phyloP scores from a whole-genome alignment of 495 filamentous ascomycete genomes.

The Daldinia loculata region DNA sequence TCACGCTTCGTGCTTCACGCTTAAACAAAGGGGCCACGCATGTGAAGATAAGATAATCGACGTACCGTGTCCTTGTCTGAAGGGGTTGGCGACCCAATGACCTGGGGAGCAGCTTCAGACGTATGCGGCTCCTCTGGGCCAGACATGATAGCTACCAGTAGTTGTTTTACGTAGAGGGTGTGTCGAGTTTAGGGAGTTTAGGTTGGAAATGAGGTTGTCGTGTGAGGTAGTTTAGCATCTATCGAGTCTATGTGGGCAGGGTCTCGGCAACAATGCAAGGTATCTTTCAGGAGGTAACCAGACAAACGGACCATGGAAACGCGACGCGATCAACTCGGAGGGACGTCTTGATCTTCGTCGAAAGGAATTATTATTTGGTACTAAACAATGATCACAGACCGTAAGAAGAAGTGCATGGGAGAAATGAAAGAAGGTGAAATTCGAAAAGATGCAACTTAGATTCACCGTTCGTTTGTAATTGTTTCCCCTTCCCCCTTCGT shows the following conservation, averaged over 20 bases:
- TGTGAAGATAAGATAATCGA: conserved; percentile 21
- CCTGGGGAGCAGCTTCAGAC: conserved; percentile 39
- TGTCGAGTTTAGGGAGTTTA: conserved; percentile 13
- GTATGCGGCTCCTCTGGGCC: conserved; percentile 37
- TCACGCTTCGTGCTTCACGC: background rate
- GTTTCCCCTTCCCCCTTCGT: conserved; percentile 42
- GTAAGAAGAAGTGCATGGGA: conserved; percentile 30
- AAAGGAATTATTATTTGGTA: conserved; percentile 26
- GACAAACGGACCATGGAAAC: conserved; percentile 21
- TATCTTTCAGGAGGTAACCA: conserved; percentile 13
- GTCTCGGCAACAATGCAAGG: conserved; percentile 5
- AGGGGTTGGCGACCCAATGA: conserved; percentile 39
- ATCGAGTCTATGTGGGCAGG: conserved; percentile 17
- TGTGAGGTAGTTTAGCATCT: conserved; percentile 18
- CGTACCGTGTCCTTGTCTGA: conserved; percentile 55
- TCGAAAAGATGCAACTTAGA: conserved; percentile 19
- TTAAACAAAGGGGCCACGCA: conserved; percentile 9
- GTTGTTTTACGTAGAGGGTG: background rate
- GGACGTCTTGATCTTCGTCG: background rate
- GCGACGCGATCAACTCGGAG: conserved; percentile 23
- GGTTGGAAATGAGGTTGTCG: conserved; percentile 11
- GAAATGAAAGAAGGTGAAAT: conserved; percentile 28
- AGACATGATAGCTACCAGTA: conserved; percentile 39
- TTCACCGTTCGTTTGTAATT: conserved; percentile 42
- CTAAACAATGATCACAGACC: conserved; percentile 39